Percentiles rank a stretch among this genome's conserved stretches.
phyloP scores from a whole-genome alignment of 2,329 filamentous ascomycete genomes.

The Fusarium bulbicola region DNA sequence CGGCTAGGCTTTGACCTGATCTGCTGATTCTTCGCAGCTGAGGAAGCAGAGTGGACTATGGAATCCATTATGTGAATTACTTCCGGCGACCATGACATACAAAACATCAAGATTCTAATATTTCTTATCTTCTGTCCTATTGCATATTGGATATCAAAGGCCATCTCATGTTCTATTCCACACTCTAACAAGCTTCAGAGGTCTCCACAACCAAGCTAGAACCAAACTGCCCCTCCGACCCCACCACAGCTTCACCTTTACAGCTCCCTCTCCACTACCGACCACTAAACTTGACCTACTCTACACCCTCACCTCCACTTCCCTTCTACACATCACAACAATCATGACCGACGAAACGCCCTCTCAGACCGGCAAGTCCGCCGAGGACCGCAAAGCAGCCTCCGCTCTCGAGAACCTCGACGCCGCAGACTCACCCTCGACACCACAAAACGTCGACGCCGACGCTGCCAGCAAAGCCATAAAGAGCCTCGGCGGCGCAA shows the following conservation, averaged over 20 bases:
- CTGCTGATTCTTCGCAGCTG: neutral
- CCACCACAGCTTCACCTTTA: conserved; percentile 22
- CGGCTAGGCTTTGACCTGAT: neutral
- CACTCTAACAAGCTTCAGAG: neutral
- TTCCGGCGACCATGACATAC: no score
- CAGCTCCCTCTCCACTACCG: conserved; percentile 1
- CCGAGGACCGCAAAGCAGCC: conserved; percentile 81
- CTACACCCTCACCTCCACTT: conserved; percentile 48
- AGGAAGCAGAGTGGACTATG: neutral
- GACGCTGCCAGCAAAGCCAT: conserved; percentile 78
- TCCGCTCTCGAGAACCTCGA: conserved; percentile 78
- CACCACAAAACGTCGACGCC: conserved; percentile 69
- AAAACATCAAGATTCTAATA: neutral
- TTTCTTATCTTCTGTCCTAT: neutral
- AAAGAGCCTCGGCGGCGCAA: conserved; percentile 63
- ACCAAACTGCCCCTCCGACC: conserved; percentile 16
- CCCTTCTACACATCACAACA: conserved; percentile 39
- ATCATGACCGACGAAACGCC: conserved; percentile 64
- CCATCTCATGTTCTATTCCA: neutral
- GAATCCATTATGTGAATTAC: fast-evolving
- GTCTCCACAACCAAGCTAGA: neutral
- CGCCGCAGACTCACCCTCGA: conserved; percentile 53
- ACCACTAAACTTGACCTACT: conserved; percentile 49
- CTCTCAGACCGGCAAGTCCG: conserved; percentile 65
- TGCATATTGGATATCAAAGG: neutral